Conservation (phyloP, 176 grass and related monocot genomes). For the Bolboschoenus planiculmis region DNA sequence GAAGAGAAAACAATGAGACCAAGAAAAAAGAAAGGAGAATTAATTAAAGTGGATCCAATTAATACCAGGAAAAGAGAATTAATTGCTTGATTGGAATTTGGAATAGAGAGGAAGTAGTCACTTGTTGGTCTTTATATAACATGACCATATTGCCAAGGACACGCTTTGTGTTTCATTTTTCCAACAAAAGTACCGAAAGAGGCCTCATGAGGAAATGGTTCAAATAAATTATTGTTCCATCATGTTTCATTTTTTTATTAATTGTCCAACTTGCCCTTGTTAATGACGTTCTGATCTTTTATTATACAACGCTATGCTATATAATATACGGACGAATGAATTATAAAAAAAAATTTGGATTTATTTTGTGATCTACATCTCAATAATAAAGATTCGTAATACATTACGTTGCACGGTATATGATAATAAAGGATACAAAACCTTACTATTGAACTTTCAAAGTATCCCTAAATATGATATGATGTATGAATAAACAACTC, state of each 20-base stretch:
- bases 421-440: too few species aligned
- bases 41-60: not conserved
- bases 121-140: not conserved
- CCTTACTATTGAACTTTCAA: too few species aligned
- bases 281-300: too few species aligned
- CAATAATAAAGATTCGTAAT: too few species aligned
- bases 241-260: not conserved
- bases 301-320: too few species aligned
- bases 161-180: not conserved
- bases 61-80: not conserved
- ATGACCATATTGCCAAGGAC: not conserved
- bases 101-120: not conserved
- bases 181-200: not conserved
- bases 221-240: too few species aligned
- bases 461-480: too few species aligned
- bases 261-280: not conserved
- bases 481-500: too few species aligned
- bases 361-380: too few species aligned
- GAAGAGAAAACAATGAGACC: not conserved
- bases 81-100: not conserved
- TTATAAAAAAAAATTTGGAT: too few species aligned
- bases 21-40: not conserved
- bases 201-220: not conserved
- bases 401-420: too few species aligned
- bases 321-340: too few species aligned